Evolutionary conservation across 1,284 basidiomycete genomes (phyloP).

Genomic region (Singerocomus inundabilis): DNA sequence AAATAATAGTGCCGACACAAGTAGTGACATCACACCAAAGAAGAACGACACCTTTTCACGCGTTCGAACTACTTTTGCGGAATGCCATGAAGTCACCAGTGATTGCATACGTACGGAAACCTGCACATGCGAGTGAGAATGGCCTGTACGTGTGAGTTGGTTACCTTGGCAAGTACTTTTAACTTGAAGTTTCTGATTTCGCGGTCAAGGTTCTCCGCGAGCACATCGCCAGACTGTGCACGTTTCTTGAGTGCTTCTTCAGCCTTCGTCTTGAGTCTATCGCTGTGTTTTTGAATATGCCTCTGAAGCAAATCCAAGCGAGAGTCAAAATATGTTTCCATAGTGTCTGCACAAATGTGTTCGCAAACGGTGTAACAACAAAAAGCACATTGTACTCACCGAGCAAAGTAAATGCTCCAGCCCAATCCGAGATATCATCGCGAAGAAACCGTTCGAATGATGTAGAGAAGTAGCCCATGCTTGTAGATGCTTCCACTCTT

Average conservation of each 20-base stretch:
- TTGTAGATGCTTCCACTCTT: conserved; percentile 46
- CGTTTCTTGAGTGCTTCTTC: conserved; percentile 68
- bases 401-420: conserved; percentile 68
- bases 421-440: conserved; percentile 54
- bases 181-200: conserved; percentile 79
- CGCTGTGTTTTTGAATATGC: conserved; percentile 81
- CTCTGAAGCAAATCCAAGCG: conserved; percentile 88
- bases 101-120: conserved; percentile 73
- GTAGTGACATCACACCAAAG: conserved; percentile 85
- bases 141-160: neutral
- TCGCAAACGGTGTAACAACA: conserved; percentile 15
- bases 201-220: conserved; percentile 77
- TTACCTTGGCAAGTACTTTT: conserved; percentile 40
- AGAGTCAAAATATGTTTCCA: conserved; percentile 89
- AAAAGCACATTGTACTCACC: conserved; percentile 41
- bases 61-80: conserved; percentile 88
- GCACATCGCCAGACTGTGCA: conserved; percentile 62
- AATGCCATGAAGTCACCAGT: conserved; percentile 79
- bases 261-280: conserved; percentile 76
- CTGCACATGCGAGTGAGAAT: conserved; percentile 37
- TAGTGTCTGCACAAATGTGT: conserved; percentile 56
- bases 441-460: conserved; percentile 53
- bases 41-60: conserved; percentile 91
- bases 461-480: conserved; percentile 46
- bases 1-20: conserved; percentile 80